Percentiles rank a stretch among this genome's conserved stretches.
phyloP scores from a whole-genome alignment of 2,329 filamentous ascomycete species.

The Albophoma yamanashiensis region DNA sequence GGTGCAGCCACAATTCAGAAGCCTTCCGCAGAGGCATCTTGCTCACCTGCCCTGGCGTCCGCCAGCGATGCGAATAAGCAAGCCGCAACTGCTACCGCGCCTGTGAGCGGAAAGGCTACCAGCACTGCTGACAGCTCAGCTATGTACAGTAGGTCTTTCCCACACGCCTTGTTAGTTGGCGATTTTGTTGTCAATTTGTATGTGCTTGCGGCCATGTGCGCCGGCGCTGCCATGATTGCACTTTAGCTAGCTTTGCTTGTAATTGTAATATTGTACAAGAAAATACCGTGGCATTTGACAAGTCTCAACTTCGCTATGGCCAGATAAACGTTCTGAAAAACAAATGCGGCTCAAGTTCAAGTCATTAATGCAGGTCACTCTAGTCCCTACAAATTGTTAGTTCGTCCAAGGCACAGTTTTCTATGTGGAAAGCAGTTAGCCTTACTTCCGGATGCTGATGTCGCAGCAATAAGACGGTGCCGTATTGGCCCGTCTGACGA shows the following conservation, averaged over 20 bases:
- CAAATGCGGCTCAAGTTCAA: too few relatives aligned
- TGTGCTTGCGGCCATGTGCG: neutral
- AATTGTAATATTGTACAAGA: too few relatives aligned
- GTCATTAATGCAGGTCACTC: too few relatives aligned
- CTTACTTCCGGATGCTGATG: neutral
- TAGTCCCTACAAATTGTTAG: too few relatives aligned
- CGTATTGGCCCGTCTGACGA: neutral
- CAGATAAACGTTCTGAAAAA: too few relatives aligned
- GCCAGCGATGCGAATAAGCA: neutral
- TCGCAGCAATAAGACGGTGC: neutral
- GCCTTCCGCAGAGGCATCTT: conserved; percentile 36
- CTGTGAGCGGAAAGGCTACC: neutral
- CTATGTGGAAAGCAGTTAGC: neutral
- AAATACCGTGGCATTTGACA: too few relatives aligned
- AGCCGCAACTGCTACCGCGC: neutral
- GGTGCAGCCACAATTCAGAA: conserved; percentile 51
- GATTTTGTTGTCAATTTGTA: neutral
- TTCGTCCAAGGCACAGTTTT: too few relatives aligned
- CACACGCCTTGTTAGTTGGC: neutral
- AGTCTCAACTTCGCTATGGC: too few relatives aligned
- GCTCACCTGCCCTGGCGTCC: conserved; percentile 21
- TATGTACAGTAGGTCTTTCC: neutral
- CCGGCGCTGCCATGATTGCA: neutral
- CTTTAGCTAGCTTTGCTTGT: neutral
- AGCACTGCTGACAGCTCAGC: neutral